Conservation (phyloP, 1,284 basidiomycete species). For the Austropuccinia psidii region DNA sequence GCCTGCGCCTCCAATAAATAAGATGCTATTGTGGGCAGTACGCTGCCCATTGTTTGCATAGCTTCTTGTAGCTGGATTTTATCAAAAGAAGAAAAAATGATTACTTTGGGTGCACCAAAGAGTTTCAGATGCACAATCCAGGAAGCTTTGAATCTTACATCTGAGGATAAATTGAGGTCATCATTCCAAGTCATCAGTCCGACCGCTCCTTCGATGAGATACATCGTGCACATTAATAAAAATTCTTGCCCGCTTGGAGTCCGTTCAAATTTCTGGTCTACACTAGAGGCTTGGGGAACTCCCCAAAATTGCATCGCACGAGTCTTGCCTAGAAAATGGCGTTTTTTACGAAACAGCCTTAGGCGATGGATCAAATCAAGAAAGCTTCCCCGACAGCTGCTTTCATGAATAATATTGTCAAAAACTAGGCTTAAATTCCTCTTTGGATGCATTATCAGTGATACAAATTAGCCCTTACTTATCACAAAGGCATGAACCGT, state of each 20-base stretch:
- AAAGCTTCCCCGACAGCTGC: conserved; percentile 26
- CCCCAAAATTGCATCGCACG: conserved; percentile 31
- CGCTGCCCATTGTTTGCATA: background rate
- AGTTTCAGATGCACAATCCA: background rate
- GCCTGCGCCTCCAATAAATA: conserved; percentile 17
- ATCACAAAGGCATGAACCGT: conserved; percentile 23
- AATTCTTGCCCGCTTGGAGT: conserved; percentile 23
- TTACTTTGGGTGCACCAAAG: background rate
- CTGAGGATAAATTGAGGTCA: background rate
- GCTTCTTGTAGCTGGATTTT: conserved; percentile 7
- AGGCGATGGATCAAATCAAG: conserved; percentile 23
- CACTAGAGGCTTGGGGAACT: conserved; percentile 12
- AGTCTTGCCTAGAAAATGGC: conserved; percentile 2
- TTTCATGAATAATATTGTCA: background rate
- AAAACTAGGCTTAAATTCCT: too few relatives aligned
- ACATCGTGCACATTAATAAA: conserved; percentile 26
- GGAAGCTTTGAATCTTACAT: background rate
- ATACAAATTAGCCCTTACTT: conserved; percentile 6
- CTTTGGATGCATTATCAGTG: background rate
- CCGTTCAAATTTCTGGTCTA: background rate
- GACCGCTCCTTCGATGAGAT: conserved; percentile 35
- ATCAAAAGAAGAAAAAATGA: background rate
- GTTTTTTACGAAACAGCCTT: conserved; percentile 2
- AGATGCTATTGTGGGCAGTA: background rate
- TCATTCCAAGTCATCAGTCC: conserved; percentile 32